Percentiles rank a stretch among this genome's conserved stretches.
These are phyloP conservation scores for Coemansia sp. DNA, from an alignment of 192 early-diverging fungal species.

Conservation along the genomic window DNA sequence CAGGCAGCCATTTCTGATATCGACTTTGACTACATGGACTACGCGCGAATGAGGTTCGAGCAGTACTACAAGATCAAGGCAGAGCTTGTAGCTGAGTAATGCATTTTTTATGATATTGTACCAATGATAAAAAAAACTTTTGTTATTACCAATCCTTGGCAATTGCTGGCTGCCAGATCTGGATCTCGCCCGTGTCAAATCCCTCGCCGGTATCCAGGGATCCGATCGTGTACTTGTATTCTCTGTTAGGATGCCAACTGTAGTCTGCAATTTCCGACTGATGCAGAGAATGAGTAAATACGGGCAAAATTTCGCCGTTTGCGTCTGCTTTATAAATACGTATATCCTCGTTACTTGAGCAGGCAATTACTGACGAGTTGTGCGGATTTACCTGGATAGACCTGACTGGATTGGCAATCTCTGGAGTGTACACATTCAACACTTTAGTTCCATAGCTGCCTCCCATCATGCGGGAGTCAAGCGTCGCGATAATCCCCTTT, in stretches of 20 bases:
- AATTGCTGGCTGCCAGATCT: slow-evolving; percentile 40
- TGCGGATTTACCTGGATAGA: slow-evolving; percentile 34
- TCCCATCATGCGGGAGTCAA: slow-evolving; percentile 21
- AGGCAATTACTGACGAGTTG: slow-evolving; percentile 28
- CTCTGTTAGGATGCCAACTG: slow-evolving; percentile 33
- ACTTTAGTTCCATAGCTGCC: too few species aligned
- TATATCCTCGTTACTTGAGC: slow-evolving; percentile 24
- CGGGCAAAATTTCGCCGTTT: background rate
- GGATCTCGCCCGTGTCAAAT: slow-evolving; percentile 26
- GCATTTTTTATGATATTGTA: background rate
- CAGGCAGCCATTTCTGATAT: slow-evolving; percentile 89
- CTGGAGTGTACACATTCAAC: too few species aligned
- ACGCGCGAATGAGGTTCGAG: slow-evolving; percentile 75
- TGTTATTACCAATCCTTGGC: slow-evolving; percentile 3
- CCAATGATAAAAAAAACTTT: too few species aligned
- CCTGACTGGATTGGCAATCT: background rate
- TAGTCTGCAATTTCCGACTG: slow-evolving; percentile 34
- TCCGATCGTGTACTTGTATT: slow-evolving; percentile 40
- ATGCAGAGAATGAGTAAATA: slow-evolving; percentile 35
- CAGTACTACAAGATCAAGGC: slow-evolving; percentile 66
- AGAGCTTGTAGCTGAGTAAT: slow-evolving; percentile 14
- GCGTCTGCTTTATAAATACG: slow-evolving; percentile 20
- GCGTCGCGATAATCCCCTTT: slow-evolving; percentile 13
- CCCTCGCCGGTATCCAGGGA: slow-evolving; percentile 28
- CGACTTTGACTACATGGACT: slow-evolving; percentile 93